These are phyloP conservation scores for Pseudogymnoascus sp. DNA, from an alignment of 2,329 filamentous ascomycete genomes.

Conservation along the genomic window DNA sequence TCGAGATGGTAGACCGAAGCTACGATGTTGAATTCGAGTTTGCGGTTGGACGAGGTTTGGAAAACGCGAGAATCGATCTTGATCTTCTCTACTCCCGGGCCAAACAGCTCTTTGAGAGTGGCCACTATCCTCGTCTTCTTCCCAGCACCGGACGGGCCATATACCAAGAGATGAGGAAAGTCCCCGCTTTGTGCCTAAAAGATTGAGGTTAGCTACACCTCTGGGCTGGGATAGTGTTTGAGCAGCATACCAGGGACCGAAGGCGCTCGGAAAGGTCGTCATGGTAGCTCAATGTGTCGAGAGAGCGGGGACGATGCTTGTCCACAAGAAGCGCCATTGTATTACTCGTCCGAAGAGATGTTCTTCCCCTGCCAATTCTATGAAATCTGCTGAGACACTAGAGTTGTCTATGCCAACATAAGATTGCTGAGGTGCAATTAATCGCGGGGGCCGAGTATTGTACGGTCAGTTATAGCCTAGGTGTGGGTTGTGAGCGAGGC, in stretches of 20 bases:
- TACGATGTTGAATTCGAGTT: constrained; percentile 98
- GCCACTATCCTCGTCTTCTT: constrained; percentile 97
- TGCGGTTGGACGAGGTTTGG: constrained; percentile 89
- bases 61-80: constrained; percentile 98
- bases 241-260: constrained; percentile 62
- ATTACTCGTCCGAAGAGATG: background rate
- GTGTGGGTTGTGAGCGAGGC: background rate
- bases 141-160: constrained; percentile 90
- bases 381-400: background rate
- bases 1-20: constrained; percentile 96
- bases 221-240: background rate
- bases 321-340: constrained; percentile 62
- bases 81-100: constrained; percentile 97
- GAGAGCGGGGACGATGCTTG: constrained; percentile 63
- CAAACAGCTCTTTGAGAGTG: constrained; percentile 89
- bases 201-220: constrained; percentile 12
- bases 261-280: constrained; percentile 79
- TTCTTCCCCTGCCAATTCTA: background rate
- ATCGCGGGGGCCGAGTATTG: background rate
- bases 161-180: constrained; percentile 95
- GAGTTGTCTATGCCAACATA: background rate
- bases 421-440: background rate
- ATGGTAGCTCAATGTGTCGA: constrained; percentile 79
- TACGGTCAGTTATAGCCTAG: background rate
- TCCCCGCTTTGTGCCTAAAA: constrained; percentile 85